These are phyloP conservation scores for Yamadazyma sp. DNA, from an alignment of 805 yeast species.

Conservation along the genomic window DNA sequence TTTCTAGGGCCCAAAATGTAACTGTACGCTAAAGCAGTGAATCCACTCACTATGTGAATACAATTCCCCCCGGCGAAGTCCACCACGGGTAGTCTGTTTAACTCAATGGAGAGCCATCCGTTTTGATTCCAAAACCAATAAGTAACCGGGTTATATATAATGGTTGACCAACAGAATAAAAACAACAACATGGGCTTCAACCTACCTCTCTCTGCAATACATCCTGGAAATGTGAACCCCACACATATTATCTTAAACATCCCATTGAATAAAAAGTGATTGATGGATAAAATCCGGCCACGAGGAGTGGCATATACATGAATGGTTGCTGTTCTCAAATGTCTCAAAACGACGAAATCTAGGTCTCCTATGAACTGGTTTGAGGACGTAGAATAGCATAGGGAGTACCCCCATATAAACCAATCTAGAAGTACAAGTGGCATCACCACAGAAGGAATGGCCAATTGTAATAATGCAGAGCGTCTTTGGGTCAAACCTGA, in stretches of 20 bases:
- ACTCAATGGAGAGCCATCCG: constrained; percentile 43
- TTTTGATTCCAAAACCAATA: constrained; percentile 47
- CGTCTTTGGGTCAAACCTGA: constrained; percentile 45
- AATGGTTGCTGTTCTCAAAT: constrained; percentile 19
- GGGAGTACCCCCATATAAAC: constrained; percentile 47
- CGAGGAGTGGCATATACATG: constrained; percentile 33
- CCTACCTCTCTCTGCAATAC: constrained; percentile 45
- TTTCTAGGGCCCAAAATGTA: constrained; percentile 44
- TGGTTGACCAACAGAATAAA: constrained; percentile 38
- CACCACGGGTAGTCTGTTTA: constrained; percentile 33
- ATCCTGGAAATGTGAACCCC: constrained; percentile 43
- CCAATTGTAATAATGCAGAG: constrained; percentile 40
- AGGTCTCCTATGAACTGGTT: constrained; percentile 37
- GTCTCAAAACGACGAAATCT: constrained; percentile 30
- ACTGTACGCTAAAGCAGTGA: constrained; percentile 44
- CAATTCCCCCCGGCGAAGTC: constrained; percentile 49
- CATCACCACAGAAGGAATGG: constrained; percentile 31
- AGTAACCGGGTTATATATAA: constrained; percentile 43
- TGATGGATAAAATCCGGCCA: constrained; percentile 36
- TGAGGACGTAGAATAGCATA: constrained; percentile 35
- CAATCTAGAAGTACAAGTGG: constrained; percentile 40
- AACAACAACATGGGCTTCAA: constrained; percentile 42
- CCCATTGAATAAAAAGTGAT: constrained; percentile 41
- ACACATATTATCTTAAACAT: constrained; percentile 39
- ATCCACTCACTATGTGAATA: constrained; percentile 47